Evolutionary conservation across 441 rosid species (phyloP).

Genomic region (Pelargonium citronellum): DNA sequence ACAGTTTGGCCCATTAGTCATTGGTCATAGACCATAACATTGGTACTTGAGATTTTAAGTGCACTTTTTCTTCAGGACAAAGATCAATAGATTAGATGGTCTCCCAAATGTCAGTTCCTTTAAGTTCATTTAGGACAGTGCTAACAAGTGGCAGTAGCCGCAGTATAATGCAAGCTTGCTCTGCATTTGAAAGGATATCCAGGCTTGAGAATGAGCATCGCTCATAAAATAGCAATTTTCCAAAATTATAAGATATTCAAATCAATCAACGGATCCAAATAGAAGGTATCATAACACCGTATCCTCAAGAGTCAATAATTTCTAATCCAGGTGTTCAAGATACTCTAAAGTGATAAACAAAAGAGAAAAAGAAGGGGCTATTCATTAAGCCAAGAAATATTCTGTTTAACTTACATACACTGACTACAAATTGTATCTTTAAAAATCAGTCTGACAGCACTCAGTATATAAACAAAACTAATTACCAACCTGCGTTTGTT

Average conservation of each 20-base stretch:
- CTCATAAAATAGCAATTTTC: too few species aligned
- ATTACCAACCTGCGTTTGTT: constrained; percentile 75
- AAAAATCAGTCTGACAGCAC: not conserved
- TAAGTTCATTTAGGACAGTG: too few species aligned
- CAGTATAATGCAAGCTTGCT: too few species aligned
- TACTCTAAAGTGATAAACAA: not conserved
- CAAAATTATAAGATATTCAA: not conserved
- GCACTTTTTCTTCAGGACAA: too few species aligned
- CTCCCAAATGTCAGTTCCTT: too few species aligned
- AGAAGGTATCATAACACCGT: not conserved
- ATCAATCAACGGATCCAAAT: not conserved
- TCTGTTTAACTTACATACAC: not conserved
- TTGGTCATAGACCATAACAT: too few species aligned
- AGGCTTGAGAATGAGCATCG: too few species aligned
- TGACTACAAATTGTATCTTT: constrained; percentile 5
- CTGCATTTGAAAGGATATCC: too few species aligned
- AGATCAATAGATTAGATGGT: too few species aligned
- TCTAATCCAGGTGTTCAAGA: not conserved
- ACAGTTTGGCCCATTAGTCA: too few species aligned
- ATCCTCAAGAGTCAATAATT: not conserved
- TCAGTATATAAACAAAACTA: constrained; percentile 4
- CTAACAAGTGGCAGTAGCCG: too few species aligned
- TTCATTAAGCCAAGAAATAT: not conserved
- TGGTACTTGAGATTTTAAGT: too few species aligned
- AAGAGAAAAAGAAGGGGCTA: not conserved